Evolutionary conservation across 495 filamentous ascomycete genomes (phyloP).

Genomic region (Penicilliopsis zonata): DNA sequence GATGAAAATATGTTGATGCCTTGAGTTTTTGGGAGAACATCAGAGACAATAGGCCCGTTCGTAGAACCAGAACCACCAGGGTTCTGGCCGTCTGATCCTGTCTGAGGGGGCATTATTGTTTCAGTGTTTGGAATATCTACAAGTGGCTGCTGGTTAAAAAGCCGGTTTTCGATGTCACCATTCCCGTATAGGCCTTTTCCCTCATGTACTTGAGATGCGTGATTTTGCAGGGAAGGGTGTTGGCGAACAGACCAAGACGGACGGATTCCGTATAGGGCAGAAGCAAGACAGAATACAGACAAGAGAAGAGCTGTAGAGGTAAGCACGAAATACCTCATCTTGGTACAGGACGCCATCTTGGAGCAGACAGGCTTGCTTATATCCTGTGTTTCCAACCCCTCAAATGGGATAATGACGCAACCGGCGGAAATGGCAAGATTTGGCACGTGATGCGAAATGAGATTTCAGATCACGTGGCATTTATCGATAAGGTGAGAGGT

Average conservation of each 20-base stretch:
- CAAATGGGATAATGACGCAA: constrained; percentile 5
- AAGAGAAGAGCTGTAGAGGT: constrained; percentile 4
- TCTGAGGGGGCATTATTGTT: constrained; percentile 25
- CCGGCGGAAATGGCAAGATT: background rate
- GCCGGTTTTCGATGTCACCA: constrained; percentile 8
- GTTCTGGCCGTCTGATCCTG: constrained; percentile 13
- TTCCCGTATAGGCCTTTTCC: constrained; percentile 4
- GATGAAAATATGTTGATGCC: constrained; percentile 81
- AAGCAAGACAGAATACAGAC: constrained; percentile 5
- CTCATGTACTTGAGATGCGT: constrained; percentile 6
- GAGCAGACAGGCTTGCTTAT: background rate
- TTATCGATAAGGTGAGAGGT: constrained; percentile 25
- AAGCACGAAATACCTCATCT: constrained; percentile 1
- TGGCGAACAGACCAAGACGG: constrained; percentile 6
- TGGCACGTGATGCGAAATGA: constrained; percentile 8
- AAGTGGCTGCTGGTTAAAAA: constrained; percentile 19
- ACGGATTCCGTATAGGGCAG: constrained; percentile 7
- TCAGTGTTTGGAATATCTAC: constrained; percentile 18
- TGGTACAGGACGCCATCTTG: background rate
- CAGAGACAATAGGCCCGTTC: constrained; percentile 52
- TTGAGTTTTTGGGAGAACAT: constrained; percentile 73
- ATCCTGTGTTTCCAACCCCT: background rate
- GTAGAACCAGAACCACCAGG: constrained; percentile 1
- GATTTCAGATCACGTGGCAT: constrained; percentile 9
- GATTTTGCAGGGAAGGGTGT: no score